phyloP scores from a whole-genome alignment of 495 filamentous ascomycete genomes.

The Copromyces sp. region DNA sequence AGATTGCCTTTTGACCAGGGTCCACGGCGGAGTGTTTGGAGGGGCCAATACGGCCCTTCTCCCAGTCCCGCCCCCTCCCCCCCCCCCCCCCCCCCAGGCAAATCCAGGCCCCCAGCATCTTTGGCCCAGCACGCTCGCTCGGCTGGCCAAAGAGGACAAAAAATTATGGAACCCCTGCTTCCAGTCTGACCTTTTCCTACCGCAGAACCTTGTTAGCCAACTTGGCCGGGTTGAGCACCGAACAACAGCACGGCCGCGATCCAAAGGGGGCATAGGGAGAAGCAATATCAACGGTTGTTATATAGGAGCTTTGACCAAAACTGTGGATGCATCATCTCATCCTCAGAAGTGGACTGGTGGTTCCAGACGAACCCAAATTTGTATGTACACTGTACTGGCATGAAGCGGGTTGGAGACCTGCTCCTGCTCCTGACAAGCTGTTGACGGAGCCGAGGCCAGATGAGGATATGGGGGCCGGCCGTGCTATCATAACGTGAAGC shows the following conservation, averaged over 20 bases:
- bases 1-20: constrained; percentile 27
- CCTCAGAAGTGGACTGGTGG: constrained; percentile 15
- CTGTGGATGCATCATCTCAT: constrained; percentile 14
- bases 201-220: neutral
- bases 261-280: neutral
- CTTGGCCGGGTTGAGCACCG: neutral
- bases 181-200: neutral
- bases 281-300: constrained; percentile 21
- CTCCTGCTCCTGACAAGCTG: neutral
- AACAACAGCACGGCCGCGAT: neutral
- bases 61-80: neutral
- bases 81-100: neutral
- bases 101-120: constrained; percentile 4
- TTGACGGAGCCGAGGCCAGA: neutral
- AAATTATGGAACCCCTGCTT: constrained; percentile 10
- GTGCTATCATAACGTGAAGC: neutral
- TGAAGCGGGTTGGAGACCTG: neutral
- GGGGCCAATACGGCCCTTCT: constrained; percentile 1
- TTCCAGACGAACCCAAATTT: neutral
- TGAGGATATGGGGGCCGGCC: neutral
- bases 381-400: neutral
- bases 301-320: constrained; percentile 14
- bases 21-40: constrained; percentile 9
- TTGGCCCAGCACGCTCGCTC: constrained; percentile 38
- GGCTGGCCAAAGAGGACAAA: constrained; percentile 33